Base-by-base conservation (phyloP, 1,139 yeast genomes). In the Geotrichum klebahnii region DNA sequence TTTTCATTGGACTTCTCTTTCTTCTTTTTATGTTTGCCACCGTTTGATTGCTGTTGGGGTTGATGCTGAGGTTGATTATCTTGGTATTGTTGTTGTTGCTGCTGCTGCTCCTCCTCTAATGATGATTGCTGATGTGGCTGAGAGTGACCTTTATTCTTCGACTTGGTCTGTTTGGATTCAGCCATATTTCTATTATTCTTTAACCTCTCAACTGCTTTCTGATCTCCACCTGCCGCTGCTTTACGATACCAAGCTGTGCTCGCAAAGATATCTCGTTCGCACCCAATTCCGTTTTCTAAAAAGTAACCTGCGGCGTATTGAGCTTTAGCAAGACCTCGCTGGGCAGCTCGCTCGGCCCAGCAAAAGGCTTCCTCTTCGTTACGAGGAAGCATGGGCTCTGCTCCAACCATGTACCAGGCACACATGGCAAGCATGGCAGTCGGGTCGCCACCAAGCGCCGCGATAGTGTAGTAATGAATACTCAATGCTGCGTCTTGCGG, bases 371-470 rank as follows among this genome's bases (percentile, higher is more conserved):
- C 96, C 52, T 72, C 77, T 56, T 84, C 88, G 66, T 90, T 94
- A 56, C 80, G 79, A 10, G 82, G 84, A 57, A 92, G 75, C 53
- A 81, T 80, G 17, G 92, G 90, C 37, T 85, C 92, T 37, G 86
- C 83, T 0, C 98, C 98, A 32, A 88, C 84, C 66, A 90, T 74
- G 66, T 89, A 92, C 97, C 97, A 92, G 1, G 97, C 97, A 67
- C 97, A 89, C 75, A 92, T 76, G 2, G 96, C 90, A 61, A 90
- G 74, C 96, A 90, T 92, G n/a, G 96, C 84, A 46, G 79, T 81
- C 1, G 95, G 79, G 66, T 92, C 95, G 5, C 96, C 96, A 1
- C 84, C 84, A 41, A 83, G 68, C 0, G 97, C 96, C 0, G 96
- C 96, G 59, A 85, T 82, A 0, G 96, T 89, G 66, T 88, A 92